Conservation (phyloP, 1,139 yeast species). For the Geotrichum europaeum region DNA sequence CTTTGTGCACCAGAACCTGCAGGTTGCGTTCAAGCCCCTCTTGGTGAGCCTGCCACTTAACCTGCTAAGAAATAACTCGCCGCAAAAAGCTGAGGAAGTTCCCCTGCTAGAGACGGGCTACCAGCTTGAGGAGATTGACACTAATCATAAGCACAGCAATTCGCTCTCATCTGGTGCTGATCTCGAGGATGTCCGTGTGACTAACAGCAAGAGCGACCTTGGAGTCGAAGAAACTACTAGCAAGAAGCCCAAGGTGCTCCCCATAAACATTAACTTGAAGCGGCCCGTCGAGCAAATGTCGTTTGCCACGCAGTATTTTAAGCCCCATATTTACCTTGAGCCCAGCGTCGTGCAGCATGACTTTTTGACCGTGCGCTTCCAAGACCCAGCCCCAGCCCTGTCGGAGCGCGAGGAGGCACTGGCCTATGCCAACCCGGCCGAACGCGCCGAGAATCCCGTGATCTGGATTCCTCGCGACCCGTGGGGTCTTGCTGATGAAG, state of each 20-base stretch:
- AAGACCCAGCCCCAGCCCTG: conserved; percentile 30
- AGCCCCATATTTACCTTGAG: conserved; percentile 57
- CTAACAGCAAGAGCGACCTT: conserved; percentile 1
- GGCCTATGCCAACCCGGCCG: conserved; percentile 75
- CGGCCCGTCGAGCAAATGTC: neutral
- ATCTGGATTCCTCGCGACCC: conserved; percentile 89
- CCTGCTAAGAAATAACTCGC: conserved; percentile 17
- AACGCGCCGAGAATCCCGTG: conserved; percentile 56
- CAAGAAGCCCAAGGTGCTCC: neutral
- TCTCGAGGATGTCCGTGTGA: conserved; percentile 3
- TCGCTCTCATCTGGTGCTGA: conserved; percentile 3
- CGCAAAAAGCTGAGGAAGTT: neutral
- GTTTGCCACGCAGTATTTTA: conserved; percentile 28
- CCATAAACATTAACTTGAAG: neutral
- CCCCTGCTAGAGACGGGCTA: conserved; percentile 4
- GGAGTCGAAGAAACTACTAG: neutral
- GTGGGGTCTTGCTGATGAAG: conserved; percentile 63
- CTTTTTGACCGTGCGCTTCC: conserved; percentile 41
- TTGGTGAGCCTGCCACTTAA: conserved; percentile 60
- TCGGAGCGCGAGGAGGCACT: conserved; percentile 38
- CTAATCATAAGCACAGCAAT: neutral
- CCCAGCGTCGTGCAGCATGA: conserved; percentile 29
- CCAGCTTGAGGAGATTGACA: neutral
- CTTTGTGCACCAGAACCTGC: conserved; percentile 57
- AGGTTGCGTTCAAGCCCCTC: conserved; percentile 58